Conservation (phyloP, 1,284 basidiomycete genomes). For the Cutaneotrichosporon sp. region DNA sequence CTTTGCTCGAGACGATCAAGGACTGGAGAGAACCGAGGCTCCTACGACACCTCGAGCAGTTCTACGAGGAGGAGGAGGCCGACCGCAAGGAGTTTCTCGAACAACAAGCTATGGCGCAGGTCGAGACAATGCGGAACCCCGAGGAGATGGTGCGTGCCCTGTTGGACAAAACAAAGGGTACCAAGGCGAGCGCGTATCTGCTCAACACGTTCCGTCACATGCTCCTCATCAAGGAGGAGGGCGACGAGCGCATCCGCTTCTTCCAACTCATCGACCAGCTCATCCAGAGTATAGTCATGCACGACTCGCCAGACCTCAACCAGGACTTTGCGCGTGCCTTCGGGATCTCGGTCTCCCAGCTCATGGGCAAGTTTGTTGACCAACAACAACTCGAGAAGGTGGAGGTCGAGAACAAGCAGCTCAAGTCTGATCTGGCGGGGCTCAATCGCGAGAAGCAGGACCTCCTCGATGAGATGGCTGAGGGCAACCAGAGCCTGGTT, state of each 20-base stretch:
- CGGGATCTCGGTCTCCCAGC: conserved; percentile 82
- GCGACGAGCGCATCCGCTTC: conserved; percentile 76
- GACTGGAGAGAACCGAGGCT: conserved; percentile 62
- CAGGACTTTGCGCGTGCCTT: conserved; percentile 79
- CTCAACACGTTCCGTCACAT: conserved; percentile 90
- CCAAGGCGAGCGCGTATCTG: conserved; percentile 81
- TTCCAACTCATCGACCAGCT: conserved; percentile 93
- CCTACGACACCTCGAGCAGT: conserved; percentile 67
- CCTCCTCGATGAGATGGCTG: conserved; percentile 75
- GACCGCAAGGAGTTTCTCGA: conserved; percentile 78
- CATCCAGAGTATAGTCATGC: conserved; percentile 88
- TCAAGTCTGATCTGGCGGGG: conserved; percentile 61
- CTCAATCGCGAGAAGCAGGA: conserved; percentile 52
- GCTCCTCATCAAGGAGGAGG: conserved; percentile 84
- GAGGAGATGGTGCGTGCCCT: conserved; percentile 86
- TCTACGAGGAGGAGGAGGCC: conserved; percentile 68
- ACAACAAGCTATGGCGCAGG: conserved; percentile 69
- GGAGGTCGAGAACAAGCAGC: conserved; percentile 73
- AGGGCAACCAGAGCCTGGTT: conserved; percentile 78
- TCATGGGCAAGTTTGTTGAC: conserved; percentile 88
- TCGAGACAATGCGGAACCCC: conserved; percentile 72
- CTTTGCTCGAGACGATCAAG: conserved; percentile 71
- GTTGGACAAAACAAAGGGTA: conserved; percentile 68
- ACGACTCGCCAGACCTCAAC: conserved; percentile 66
- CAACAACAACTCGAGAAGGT: conserved; percentile 77